Evolutionary conservation across 2,329 filamentous ascomycete genomes (phyloP), one percentile per base, ranked within the genome.

Genomic region (Alternaria rosae): DNA sequence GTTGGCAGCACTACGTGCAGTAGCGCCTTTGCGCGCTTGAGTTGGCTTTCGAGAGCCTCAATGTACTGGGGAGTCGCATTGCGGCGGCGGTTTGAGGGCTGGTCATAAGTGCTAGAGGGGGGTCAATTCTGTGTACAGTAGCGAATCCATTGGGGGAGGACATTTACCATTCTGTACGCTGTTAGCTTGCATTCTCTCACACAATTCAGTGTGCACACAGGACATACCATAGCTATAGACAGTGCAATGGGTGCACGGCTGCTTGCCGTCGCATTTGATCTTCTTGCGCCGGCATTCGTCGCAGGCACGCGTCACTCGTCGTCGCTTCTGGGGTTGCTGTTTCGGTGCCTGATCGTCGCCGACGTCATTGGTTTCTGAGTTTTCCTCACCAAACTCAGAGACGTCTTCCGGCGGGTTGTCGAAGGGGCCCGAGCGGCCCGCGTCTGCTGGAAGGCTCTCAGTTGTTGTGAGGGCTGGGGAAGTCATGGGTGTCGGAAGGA

Each of bases 61-160:
- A 97, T 92, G 77, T 97, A 97, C 80, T 97, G 93, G 17, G 94
- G 93, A 25, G 92, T 92, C 21, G 94, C 93, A 77, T 97, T 97
- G 71, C 94, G 89, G 69, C 93, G 88, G 68, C 94, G 88, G 78
- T 97, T 97, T 23, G 93, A 97, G 12, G 94, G 94, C 78, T 97
- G 95, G 75, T 97, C 93, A 80, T 97, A 97, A 26, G 93, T 97
- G 79, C 71, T 73, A 41, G 17, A 23, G 32, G 12, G 28, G 32
- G 32, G 56, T 71, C 38, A 54, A 17, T 42, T 57, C 32, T 23
- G 51, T 30, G 30, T 17, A 26, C 30, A 38, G 26, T 35, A 58
- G 38, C 21, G 23, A 23, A n/a, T 17, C 21, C 59, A 44, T 54
- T 20, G 54, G 54, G 17, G 26, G 25, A 32, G 43, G 21, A 8